Base-by-base conservation (phyloP, 2,329 filamentous ascomycete genomes). In the Ascochyta fabae region DNA sequence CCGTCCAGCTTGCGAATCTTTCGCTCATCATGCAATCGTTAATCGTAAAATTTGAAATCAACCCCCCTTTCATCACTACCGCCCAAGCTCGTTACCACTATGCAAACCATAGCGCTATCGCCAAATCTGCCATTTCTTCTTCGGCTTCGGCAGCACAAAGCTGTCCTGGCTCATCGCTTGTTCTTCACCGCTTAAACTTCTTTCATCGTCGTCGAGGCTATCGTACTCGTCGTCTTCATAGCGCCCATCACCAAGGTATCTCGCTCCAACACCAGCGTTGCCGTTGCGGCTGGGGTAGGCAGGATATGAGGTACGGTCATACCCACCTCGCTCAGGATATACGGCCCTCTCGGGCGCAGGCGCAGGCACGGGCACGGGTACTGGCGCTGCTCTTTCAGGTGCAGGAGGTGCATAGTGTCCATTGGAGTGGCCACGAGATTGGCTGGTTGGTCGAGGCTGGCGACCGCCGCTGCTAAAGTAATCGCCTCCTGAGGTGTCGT, bases 41-140 rank as follows among this genome's bases (percentile, higher is more conserved):
- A 56, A 36, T 50, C 47, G 15, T 50, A 31, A 40, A 12, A 35
- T 29, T 27, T 13, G 34, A 23, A 35, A 31, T 23, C 15, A 33
- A 13, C 49, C 3, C 7, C 16, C 10, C 41, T n/a, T 15, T 27
- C 52, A n/a, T 34, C 27, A n/a, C 23, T 26, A 24, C 5, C 22
- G 15, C 24, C 29, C 31, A 47, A 23, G 2, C 27, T 8, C 27
- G 53, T 41, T 45, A 46, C 39, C 33, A 1, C 22, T 22, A 12
- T 27, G 4, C 39, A 15, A 27, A 16, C 13, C 12, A 27, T n/a
- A 9, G 23, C 22, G 6, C 19, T 61, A 68, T 33, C 60, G 59
- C 75, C 73, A 72, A 62, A 75, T 72, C 71, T 72, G 74, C 73
- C 69, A 76, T 62, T 67, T 72, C 56, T 58, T 69, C 60, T 78